Base-by-base conservation (phyloP, 2,329 filamentous ascomycete genomes). In the Septoria linicola region DNA sequence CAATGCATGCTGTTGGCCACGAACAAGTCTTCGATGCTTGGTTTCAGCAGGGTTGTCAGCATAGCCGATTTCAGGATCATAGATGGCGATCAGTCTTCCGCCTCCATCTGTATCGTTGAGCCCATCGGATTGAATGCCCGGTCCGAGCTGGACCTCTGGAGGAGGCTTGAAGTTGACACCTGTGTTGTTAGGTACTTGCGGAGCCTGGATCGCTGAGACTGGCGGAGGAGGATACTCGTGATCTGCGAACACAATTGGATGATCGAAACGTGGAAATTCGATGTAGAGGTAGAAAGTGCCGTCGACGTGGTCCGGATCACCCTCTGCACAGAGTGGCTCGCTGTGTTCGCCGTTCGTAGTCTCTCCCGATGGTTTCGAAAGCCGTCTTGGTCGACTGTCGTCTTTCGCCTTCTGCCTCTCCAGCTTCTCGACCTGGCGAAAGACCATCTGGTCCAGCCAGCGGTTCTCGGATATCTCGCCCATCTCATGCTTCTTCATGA, bases 401-500 rank as follows among this genome's bases (percentile, higher is more conserved):
- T 74, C 72, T 25, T 65, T 70, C 13, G 73, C 65, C 27, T 73
- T 65, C 50, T 65, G 64, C 21, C 70, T 58, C 54, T 72, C 68
- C 40, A 73, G 70, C 71, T 88, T 93, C 72, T 96, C 92, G 53
- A 95, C 85, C 44, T 87, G 87, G 34, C 92, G 84, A 68, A 95
- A 99, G 2, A 96, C 91, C 62, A 97, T 80, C 64, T 93, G 88
- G 68, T 99, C 93, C 36, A 99, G 80, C 95, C 93, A 99, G 63
- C 95, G 89, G 41, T 96, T 87, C 13, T 90, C 83, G 0, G 89
- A 84, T 20, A 99, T 92, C 68, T 99, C 93, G 14, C 90, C 91
- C 87, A 96, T 95, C 67, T 99, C 95, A 66, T 97, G 93, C 71
- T 96, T 95, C 72, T 99, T 99, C 67, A 99, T 87, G 17, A 97